Evolutionary conservation across 2,329 filamentous ascomycete genomes (phyloP).

Genomic region (Claviceps paspali): DNA sequence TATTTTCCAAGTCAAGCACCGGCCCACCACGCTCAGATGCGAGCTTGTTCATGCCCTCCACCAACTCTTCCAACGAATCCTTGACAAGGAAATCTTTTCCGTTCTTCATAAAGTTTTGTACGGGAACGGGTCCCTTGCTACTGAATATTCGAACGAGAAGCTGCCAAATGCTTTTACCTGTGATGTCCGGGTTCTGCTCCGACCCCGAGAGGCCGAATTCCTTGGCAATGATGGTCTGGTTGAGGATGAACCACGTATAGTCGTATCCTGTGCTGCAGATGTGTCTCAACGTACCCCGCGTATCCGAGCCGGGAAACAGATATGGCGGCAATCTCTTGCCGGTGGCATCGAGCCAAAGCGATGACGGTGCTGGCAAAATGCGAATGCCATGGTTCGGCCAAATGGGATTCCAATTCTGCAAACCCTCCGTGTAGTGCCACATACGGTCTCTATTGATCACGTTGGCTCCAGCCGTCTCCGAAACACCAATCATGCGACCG

Average conservation of each 20-base stretch:
- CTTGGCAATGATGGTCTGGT: slow-evolving; percentile 41
- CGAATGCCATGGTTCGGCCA: slow-evolving; percentile 47
- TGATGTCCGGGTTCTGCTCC: slow-evolving; percentile 48
- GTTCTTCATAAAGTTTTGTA: slow-evolving; percentile 43
- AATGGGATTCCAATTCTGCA: slow-evolving; percentile 47
- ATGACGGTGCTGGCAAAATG: slow-evolving; percentile 43
- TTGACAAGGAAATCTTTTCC: slow-evolving; percentile 44
- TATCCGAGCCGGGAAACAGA: slow-evolving; percentile 42
- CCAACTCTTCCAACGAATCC: slow-evolving; percentile 38
- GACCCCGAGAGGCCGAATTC: slow-evolving; percentile 48
- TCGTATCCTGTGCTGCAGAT: slow-evolving; percentile 47
- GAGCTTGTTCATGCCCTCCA: slow-evolving; percentile 43
- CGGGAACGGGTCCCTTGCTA: slow-evolving; percentile 34
- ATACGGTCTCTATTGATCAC: slow-evolving; percentile 47
- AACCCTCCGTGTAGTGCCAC: slow-evolving; percentile 52
- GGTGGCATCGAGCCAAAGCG: slow-evolving; percentile 46
- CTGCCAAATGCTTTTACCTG: slow-evolving; percentile 39
- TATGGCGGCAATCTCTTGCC: slow-evolving; percentile 42
- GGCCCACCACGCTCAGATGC: slow-evolving; percentile 30
- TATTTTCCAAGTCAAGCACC: slow-evolving; percentile 25
- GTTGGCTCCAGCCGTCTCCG: slow-evolving; percentile 34
- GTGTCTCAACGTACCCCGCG: slow-evolving; percentile 39
- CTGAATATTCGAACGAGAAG: slow-evolving; percentile 35
- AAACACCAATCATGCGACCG: slow-evolving; percentile 44
- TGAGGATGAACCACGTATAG: slow-evolving; percentile 48